Conservation (phyloP, 306 rosid species). For the Dalbergia oliveri region DNA sequence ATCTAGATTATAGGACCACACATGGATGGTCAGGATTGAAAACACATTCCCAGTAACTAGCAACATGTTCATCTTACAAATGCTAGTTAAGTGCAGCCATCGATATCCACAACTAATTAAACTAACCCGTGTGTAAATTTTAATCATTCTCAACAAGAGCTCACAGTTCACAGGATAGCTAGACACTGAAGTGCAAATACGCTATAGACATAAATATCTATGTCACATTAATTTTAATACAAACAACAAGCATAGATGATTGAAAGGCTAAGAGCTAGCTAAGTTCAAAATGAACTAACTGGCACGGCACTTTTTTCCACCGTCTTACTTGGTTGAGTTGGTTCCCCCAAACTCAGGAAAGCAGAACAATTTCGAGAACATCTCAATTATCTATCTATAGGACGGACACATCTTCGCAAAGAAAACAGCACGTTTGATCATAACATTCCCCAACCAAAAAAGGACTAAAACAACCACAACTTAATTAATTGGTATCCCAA, state of each 20-base stretch:
- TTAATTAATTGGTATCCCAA: not conserved
- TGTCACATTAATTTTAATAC: not conserved
- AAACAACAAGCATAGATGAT: not conserved
- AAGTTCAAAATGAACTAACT: not conserved
- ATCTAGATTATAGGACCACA: no score
- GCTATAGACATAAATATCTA: not conserved
- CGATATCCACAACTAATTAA: not conserved
- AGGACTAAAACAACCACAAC: not conserved
- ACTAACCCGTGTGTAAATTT: not conserved
- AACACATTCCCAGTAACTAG: not conserved
- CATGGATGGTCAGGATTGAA: not conserved
- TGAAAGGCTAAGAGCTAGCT: not conserved
- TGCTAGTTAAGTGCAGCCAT: not conserved
- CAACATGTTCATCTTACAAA: not conserved
- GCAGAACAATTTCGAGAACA: not conserved
- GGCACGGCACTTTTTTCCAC: no score
- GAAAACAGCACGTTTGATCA: not conserved
- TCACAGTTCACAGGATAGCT: not conserved
- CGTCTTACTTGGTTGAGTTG: no score
- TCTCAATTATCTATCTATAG: not conserved
- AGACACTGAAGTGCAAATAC: not conserved
- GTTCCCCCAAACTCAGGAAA: not conserved
- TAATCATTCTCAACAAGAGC: conserved; percentile 2
- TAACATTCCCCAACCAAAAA: not conserved
- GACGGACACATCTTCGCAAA: not conserved